Evolutionary conservation across 441 rosid genomes (phyloP).

Genomic region (Lepidium campestre): DNA sequence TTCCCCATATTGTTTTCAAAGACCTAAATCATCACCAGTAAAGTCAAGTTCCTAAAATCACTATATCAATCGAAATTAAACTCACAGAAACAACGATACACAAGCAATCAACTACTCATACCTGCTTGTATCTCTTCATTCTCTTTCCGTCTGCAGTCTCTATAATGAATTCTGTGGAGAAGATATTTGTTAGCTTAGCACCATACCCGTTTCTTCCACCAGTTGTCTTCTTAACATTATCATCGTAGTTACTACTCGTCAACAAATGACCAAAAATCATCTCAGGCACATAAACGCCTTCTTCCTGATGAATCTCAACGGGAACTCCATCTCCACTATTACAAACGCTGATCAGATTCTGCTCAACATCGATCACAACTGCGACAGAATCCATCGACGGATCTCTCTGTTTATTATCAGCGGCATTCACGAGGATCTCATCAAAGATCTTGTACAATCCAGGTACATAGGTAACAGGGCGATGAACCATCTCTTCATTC

Average conservation of each 20-base stretch:
- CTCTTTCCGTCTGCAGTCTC: slow-evolving; percentile 89
- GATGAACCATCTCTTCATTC: slow-evolving; percentile 59
- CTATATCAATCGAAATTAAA: not conserved
- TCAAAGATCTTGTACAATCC: slow-evolving; percentile 98
- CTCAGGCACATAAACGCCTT: slow-evolving; percentile 85
- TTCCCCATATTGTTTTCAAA: slow-evolving; percentile 84
- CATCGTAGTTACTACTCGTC: slow-evolving; percentile 90
- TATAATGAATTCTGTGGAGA: slow-evolving; percentile 74
- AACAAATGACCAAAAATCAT: slow-evolving; percentile 86
- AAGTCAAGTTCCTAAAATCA: not conserved
- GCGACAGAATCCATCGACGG: slow-evolving; percentile 67
- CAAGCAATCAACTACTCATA: slow-evolving; percentile 9
- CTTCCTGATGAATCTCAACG: slow-evolving; percentile 89
- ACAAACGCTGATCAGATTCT: slow-evolving; percentile 64
- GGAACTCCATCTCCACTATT: slow-evolving; percentile 93
- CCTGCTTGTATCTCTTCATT: slow-evolving; percentile 86
- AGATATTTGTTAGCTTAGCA: slow-evolving; percentile 90
- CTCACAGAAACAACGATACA: not conserved
- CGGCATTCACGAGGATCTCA: slow-evolving; percentile 90
- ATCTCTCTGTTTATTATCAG: slow-evolving; percentile 91
- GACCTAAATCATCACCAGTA: slow-evolving; percentile 40
- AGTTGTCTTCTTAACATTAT: slow-evolving; percentile 80
- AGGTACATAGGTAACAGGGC: slow-evolving; percentile 72
- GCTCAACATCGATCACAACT: slow-evolving; percentile 69
- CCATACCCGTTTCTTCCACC: slow-evolving; percentile 97